Base-by-base conservation (phyloP, 169 alveolate genomes). In the Plasmodium berghei region DNA sequence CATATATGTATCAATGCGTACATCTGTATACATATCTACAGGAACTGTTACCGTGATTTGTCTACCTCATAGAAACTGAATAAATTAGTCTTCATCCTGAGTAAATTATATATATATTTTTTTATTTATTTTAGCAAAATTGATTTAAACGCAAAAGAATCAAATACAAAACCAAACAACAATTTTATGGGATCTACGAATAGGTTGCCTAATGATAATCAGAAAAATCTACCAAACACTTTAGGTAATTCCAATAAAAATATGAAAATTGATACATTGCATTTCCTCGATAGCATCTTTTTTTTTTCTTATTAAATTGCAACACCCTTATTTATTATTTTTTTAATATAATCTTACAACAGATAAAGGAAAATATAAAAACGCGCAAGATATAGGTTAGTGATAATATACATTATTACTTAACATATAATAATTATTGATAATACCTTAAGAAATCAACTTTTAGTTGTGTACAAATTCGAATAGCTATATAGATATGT, bases 111-210 rank as follows among this genome's bases (percentile, higher is more conserved):
- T 9, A 58, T 58, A 24, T 56, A 26, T 72, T 34, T 72, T 34
- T 12, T 77, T 59, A 24, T 12, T 42, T 26, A 59, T 77, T 64
- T 2, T 46, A 77, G 89, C 59, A 77, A 77, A 77, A 77, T 77
- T 42, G 64, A 58, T 66, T 52, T 62, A 64, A 66, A 77, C 18
- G 40, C 61, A 42, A 54, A 77, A 45, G 72, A 64, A 28, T 45
- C 83, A 9, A 56, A 66, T n/a, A 77, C 66, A 26, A 70, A 42
- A 55, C 9, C 16, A 52, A 77, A 64, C 45, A 64, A 54, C 46
- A 74, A 62, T 16, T 58, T 64, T 42, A 6, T 69, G 56, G 74
- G 64, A 45, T 14, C 20, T 5, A 3, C 67, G 63, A 52, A 77
- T 42, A 61, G 55, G 18, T 49, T 24, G 1, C 14, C 22, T 14